Evolutionary conservation across 2,329 filamentous ascomycete genomes (phyloP), one percentile per base, ranked within the genome.

Genomic region (Exophiala alcalophila): DNA sequence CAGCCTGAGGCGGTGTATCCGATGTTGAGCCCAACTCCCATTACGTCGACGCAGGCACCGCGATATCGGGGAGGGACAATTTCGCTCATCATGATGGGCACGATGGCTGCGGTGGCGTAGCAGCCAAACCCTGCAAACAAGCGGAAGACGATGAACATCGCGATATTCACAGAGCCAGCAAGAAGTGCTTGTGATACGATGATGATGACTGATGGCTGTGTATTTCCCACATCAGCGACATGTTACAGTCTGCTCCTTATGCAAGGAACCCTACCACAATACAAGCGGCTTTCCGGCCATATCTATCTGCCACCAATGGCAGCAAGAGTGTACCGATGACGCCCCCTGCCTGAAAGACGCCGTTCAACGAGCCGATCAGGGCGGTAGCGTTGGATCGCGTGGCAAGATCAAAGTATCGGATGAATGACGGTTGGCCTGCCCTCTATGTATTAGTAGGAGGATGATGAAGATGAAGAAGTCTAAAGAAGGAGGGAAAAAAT

Each of bases 261-360:
- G 27, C 27, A 14, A 30, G 12, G 27, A 30, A 30, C 10, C 27
- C 27, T 30, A 38, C 29, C 12, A 38, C 34, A 10, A 45, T 25
- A 23, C 33, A 38, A 21, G 33, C 33, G 19, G 12, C 20, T 21
- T 36, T 36, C 8, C 33, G 33, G 9, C 33, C 33, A 25, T 36
- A 25, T 36, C 19, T 11, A 26, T 36, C 33, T 6, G 33, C 18
- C 12, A 36, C 26, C 35, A 28, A 33, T 12, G 34, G 34, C 4
- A 40, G 18, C 12, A 19, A 39, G 24, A 45, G 27, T 5, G 35
- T 40, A 16, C 62, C 67, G 12, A 63, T 45, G 29, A 59, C 59
- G 14, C 58, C 63, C 7, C 68, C 67, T 3, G 65, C 67, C n/a
- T 63, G 64, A 47, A 66, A 67, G 5, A 70, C 56, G 14, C 68